Base-by-base conservation (phyloP, 768 basidiomycete genomes). In the Chiua virens region DNA sequence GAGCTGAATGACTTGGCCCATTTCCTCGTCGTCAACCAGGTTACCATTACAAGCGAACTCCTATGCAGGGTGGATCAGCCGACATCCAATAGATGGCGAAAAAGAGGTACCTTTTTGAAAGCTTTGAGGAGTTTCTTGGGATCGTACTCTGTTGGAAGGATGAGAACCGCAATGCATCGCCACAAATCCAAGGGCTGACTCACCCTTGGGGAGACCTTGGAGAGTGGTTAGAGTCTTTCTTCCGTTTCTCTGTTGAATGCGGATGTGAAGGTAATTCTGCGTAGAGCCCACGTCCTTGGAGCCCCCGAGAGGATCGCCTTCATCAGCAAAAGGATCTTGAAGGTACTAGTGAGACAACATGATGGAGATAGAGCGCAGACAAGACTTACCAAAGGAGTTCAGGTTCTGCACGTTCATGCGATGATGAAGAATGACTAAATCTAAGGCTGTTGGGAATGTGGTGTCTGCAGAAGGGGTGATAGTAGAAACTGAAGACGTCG, bases 1-100 rank as follows among this genome's bases (percentile, higher is more conserved):
- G 57, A 99, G 86, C 75, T 99, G 97, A 65, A 99, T 92, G 69
- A 99, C 92, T 75, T 94, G 82, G 50, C 97, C 97, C 76, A 92
- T 84, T 75, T 94, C 92, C 70, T 90, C 90, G 74, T 97, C 92
- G 47, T 94, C 90, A 58, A 97, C 90, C 61, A 99, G 82, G 45
- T 89, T 95, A 60, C 97, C 97, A 73, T 99, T 99, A 78, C 95
- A 98, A 58, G 95, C 95, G 61, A 98, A 97, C 79, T 97, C 92
- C 92, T 95, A 59, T 11, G 44, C 37, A 8, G 15, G 15, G 20
- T 27, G 8, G 17, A 30, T 63, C 13, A 52, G 54, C 62, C 41
- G 55, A 42, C 27, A 17, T 34, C 25, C 25, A 11, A n/a, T n/a
- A 38, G 4, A 50, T 13, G n/a, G n/a, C 4, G 27, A 13, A 35